Base-by-base conservation (phyloP, 2,329 filamentous ascomycete species). In the Ramichloridium luteum region DNA sequence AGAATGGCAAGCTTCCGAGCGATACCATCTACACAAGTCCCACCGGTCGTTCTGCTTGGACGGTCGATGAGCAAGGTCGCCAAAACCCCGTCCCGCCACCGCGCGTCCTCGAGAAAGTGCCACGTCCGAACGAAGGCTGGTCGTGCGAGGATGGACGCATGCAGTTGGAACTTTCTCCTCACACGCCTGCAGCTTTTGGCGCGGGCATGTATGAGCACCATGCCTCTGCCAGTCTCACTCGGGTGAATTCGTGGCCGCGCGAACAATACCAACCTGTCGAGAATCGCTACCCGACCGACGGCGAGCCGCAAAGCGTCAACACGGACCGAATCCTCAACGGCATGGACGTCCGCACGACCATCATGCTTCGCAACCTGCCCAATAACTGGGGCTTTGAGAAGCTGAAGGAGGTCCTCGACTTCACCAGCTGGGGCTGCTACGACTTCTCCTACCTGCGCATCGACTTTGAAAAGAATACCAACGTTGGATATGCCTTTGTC, bases 391-490 rank as follows among this genome's bases (percentile, higher is more conserved):
- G 84, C 47, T 74, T 64, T 41, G 50, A 34, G 6, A 40, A 54
- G 11, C 61, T 94, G 11, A 92, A 92, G 62, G 59, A 65, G 1
- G 77, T 92, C 34, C 67, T 96, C 10, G 82, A 94, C 49, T 67
- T 78, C 40, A 80, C 76, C 11, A 83, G 77, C 54, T 74, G 70
- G 58, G 85, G 84, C 16, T 77, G 79, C 40, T 96, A 92, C 54
- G 86, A 96, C 52, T 96, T 96, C 56, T 75, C 93, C 66, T 98
- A 98, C 54, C 62, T 96, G 31, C 77, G 90, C 23, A 96, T 96
- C 47, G 72, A 74, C 41, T 66, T 56, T 40, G 43, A 55, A 32
- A 57, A 57, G 22, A 53, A 37, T 23, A 51, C 41, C 40, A 93
- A 85, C 53, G 88, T 96, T 36, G 90, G 90, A 27, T 96, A 96